Base-by-base conservation (phyloP, 331 rosid species). In the Saraca asoca region DNA sequence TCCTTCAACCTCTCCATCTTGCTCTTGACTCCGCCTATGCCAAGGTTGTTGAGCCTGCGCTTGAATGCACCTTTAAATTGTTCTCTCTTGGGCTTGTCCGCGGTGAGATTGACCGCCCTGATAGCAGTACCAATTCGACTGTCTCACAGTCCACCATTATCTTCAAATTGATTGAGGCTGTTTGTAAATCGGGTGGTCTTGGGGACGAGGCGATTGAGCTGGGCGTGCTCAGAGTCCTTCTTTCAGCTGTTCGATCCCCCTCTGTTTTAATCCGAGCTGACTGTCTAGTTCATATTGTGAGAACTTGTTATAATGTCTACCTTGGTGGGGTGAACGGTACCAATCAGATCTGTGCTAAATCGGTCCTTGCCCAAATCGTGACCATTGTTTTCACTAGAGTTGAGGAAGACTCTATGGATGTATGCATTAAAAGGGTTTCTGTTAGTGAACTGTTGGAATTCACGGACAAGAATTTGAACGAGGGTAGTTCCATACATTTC, bases 271-370 rank as follows among this genome's bases (percentile, higher is more conserved):
- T 94, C 78, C 89, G 99, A 2, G 90, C 89, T 0, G 97, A 90
- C 65, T 88, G 88, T 55, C 73, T 94, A 78, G 81, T 90, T 62
- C 92, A 72, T 67, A 71, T 94, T 53, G 99, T 94, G 29, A 81
- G 99, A 80, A 86, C 95, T 65, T 90, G 97, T 73, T 90, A 94
- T 71, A 94, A 94, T 81, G 92, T 90, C 44, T 88, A 94, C 74
- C 97, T 94, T 14, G 96, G 97, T 2, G 99, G 99, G 7, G 75
- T 84, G 14, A 94, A 79, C 53, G 97, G 96, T 2, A 94, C 97
- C 62, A 88, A 90, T 80, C 97, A 94, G 96, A 94, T 94, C 95
- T 94, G 95, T 70, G 99, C 97, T 17, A 94, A 94, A 85, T 86
- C 99, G 10, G 99, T 94, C 71, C 84, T 94, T 50, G 97, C 95